A percentile compares a stretch with the other conserved stretches of the same genome.
Conservation (phyloP, 2,329 filamentous ascomycete genomes). For the Diplocarpon rosae region DNA sequence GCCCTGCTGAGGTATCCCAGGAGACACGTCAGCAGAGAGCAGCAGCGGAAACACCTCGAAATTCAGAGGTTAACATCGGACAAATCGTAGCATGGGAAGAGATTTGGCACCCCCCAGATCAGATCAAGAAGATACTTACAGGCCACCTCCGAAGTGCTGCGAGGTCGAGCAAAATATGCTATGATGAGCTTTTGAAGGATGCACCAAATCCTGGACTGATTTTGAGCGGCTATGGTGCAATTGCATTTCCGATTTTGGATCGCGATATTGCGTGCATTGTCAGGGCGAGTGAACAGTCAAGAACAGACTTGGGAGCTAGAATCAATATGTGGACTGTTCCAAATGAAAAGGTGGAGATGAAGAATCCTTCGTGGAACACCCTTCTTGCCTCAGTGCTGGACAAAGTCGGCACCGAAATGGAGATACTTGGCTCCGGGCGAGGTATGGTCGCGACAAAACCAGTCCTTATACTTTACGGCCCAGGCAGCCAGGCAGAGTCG, state of each 20-base stretch:
- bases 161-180: neutral
- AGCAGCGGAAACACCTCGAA: no score
- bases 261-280: neutral
- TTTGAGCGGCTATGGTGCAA: neutral
- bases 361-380: neutral
- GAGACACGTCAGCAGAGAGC: no score
- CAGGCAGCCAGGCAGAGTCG: no score
- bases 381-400: neutral
- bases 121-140: conserved; percentile 1
- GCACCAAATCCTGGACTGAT: neutral
- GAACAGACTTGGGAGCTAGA: neutral
- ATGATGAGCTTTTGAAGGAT: neutral
- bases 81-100: neutral
- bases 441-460: neutral
- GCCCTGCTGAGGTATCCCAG: no score
- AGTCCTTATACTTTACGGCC: neutral
- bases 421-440: neutral
- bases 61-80: neutral
- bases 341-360: neutral
- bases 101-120: neutral
- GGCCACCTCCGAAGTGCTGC: neutral
- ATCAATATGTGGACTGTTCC: neutral
- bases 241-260: neutral
- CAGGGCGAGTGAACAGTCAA: neutral
- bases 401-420: neutral